phyloP scores from a whole-genome alignment of 495 filamentous ascomycete genomes.

The Neurospora sp. region DNA sequence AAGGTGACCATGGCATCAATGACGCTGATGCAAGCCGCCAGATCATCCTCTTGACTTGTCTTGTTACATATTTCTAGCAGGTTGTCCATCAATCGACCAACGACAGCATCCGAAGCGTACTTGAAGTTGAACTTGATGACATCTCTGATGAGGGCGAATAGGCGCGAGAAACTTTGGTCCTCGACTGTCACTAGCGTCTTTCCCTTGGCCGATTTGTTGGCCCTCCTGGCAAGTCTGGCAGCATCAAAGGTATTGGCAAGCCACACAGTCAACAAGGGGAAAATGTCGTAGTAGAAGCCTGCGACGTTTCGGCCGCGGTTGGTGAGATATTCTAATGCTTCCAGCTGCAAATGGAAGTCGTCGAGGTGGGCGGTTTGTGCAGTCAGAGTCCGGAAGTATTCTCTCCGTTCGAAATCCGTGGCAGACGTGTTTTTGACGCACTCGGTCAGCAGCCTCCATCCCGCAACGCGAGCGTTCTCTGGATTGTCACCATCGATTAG shows the following conservation, averaged over 20 bases:
- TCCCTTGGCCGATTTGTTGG: conserved; percentile 27
- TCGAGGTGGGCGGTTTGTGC: conserved; percentile 35
- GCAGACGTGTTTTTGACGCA: conserved; percentile 51
- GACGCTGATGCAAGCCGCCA: conserved; percentile 63
- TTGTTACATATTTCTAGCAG: conserved; percentile 64
- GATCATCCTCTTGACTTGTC: conserved; percentile 62
- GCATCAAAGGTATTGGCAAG: conserved; percentile 46
- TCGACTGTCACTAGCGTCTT: conserved; percentile 47
- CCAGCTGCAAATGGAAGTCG: conserved; percentile 54
- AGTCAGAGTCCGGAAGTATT: conserved; percentile 53
- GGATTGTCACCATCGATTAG: conserved; percentile 48
- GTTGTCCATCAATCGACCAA: conserved; percentile 54
- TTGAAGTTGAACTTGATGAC: conserved; percentile 78
- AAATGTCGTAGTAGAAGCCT: conserved; percentile 53
- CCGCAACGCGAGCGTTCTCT: conserved; percentile 41
- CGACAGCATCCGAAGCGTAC: conserved; percentile 55
- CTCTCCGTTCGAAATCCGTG: conserved; percentile 52
- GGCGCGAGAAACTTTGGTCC: conserved; percentile 54
- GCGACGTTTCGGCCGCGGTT: conserved; percentile 51
- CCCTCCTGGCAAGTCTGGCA: conserved; percentile 37
- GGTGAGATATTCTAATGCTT: conserved; percentile 51
- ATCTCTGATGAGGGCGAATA: conserved; percentile 68
- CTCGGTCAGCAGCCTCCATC: conserved; percentile 53
- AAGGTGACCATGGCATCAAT: conserved; percentile 76
- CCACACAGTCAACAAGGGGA: conserved; percentile 48